Base-by-base conservation (phyloP, 1,139 yeast species). In the Meyerozyma sp. region DNA sequence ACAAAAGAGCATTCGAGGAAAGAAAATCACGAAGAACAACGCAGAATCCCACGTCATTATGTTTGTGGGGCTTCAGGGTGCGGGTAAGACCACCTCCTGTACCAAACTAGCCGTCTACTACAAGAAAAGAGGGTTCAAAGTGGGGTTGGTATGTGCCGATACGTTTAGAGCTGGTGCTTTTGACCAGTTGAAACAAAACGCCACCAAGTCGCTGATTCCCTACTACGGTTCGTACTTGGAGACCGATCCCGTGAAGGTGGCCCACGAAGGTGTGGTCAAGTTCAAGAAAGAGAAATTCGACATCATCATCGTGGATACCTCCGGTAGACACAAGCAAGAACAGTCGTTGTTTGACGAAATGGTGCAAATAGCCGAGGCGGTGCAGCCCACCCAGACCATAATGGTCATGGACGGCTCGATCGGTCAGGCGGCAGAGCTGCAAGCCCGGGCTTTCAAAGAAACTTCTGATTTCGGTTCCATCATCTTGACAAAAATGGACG, bases 161-260 rank as follows among this genome's bases (percentile, higher is more conserved):
- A 93, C 98, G 35, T 93, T 93, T 73, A 82, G 98, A 75, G 98
- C 98, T 30, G 98, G 98, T 75, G 98, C 98, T 1, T 93, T 93
- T 71, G 98, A 93, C 66, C 98, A 93, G 72, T 77, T 93, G 66
- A 93, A 93, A 62, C 98, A 93, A 67, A 93, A 93, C 64, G 98
- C 98, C 25, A 89, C 93, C 43, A 89, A 90, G 68, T 95, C 98
- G 0, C 81, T 86, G 54, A 89, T 93, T 45, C 98, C 98, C 36
- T 93, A 81, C 65, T 93, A 82, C 63, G 98, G 98, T 55, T 87
- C 96, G 5, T 93, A 93, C 63, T 82, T 94, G 9, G 98, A 91
- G 65, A 89, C 95, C 3, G 96, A 94, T 62, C 98, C 98, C 1
- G 98, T 89, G 13, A 82, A 81, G 55, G 95, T 93, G 38, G 93